Conservation (phyloP, 2,329 filamentous ascomycete genomes). For the Paecilomyces fulvus region DNA sequence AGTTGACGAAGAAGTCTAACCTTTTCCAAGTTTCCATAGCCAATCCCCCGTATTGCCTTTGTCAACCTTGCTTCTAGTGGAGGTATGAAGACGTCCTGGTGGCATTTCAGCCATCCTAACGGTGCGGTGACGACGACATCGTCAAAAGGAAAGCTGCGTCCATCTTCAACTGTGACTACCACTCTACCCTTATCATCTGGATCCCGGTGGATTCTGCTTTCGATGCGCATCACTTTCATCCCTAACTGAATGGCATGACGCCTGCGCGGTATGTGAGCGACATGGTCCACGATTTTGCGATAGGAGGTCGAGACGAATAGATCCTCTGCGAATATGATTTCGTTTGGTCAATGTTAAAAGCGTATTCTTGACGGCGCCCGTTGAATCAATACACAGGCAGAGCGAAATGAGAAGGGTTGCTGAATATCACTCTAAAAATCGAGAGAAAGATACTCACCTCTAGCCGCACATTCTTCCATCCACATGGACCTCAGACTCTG, state of each 20-base stretch:
- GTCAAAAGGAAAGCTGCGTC: background rate
- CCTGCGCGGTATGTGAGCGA: background rate
- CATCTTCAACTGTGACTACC: background rate
- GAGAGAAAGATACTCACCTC: background rate
- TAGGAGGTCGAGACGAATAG: background rate
- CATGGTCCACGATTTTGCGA: background rate
- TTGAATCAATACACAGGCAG: too few relatives aligned
- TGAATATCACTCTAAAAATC: too few relatives aligned
- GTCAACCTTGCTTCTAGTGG: background rate
- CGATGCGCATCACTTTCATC: background rate
- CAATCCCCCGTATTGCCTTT: background rate
- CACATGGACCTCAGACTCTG: background rate
- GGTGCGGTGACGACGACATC: background rate
- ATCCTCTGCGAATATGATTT: background rate
- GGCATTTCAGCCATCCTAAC: background rate
- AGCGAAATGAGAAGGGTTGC: too few relatives aligned
- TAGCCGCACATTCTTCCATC: background rate
- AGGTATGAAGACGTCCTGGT: background rate
- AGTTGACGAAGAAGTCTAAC: background rate
- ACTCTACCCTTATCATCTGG: background rate
- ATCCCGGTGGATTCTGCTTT: background rate
- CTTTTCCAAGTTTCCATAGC: background rate
- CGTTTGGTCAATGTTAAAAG: background rate
- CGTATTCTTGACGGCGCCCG: too few relatives aligned
- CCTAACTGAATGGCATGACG: background rate